Evolutionary conservation across 345 rosid species (phyloP).

Genomic region (Salix exigua): DNA sequence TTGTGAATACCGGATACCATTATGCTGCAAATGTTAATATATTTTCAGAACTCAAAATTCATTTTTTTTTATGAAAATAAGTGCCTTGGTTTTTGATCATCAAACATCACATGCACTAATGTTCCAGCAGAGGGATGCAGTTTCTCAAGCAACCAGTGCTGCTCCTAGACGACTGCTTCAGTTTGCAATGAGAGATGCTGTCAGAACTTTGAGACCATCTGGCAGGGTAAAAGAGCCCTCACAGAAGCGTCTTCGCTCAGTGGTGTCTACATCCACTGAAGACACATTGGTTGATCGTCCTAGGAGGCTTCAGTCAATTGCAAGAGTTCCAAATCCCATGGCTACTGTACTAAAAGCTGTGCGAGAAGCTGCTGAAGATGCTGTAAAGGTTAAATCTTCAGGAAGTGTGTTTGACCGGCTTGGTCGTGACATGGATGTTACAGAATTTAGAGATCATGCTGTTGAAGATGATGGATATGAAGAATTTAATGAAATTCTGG

Average conservation of each 20-base stretch:
- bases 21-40: neutral
- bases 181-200: slow-evolving; percentile 94
- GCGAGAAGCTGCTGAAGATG: slow-evolving; percentile 89
- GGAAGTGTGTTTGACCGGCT: slow-evolving; percentile 94
- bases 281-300: slow-evolving; percentile 40
- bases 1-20: neutral
- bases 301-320: slow-evolving; percentile 59
- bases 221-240: slow-evolving; percentile 47
- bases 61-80: neutral
- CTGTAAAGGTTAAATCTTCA: slow-evolving; percentile 45
- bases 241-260: slow-evolving; percentile 79
- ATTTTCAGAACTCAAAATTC: neutral
- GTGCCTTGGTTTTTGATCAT: neutral
- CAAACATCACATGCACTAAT: slow-evolving; percentile 5
- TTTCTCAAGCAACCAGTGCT: slow-evolving; percentile 43
- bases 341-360: slow-evolving; percentile 80
- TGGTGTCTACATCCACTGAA: slow-evolving; percentile 59
- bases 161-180: slow-evolving; percentile 90
- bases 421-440: slow-evolving; percentile 41
- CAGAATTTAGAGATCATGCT: slow-evolving; percentile 33
- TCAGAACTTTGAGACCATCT: slow-evolving; percentile 58
- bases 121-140: slow-evolving; percentile 59
- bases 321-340: slow-evolving; percentile 67
- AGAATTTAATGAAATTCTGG: slow-evolving; percentile 32
- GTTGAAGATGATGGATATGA: slow-evolving; percentile 45